Base-by-base conservation (phyloP, 306 rosid species). In the Albizia julibrissin region DNA sequence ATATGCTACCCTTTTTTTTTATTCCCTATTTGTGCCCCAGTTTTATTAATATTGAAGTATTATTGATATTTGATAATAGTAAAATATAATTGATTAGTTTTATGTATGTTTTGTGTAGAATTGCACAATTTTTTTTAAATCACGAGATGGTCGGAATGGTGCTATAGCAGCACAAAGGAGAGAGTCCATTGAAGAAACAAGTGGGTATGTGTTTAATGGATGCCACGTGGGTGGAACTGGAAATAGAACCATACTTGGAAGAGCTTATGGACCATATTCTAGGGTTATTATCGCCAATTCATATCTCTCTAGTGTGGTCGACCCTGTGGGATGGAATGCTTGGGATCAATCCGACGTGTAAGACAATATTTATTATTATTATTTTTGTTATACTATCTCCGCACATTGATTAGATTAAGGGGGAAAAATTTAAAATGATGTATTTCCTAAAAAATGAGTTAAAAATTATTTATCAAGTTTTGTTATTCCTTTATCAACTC, bases 161-260 rank as follows among this genome's bases (percentile, higher is more conserved):
- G 14, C 2, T 14, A 79, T 87, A 66, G 80, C 87, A 22, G 90
- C 90, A 16, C 87, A 87, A 18, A 71, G 26, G 37, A 74, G 78
- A 64, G 40, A 73, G 0, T 18, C 78, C 0, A 6, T 6, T 1
- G 9, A 18, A 0, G 68, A 83, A 2, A 33, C 85, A 21, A 69
- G n/a, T 52, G 88, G 88, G 9, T 88, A 72, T 80, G 91, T 88
- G 26, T 82, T 85, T 21, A 77, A 67, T 5, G 1, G 24, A 3
- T 88, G 91, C 77, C 0, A 0, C 3, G 27, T 88, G 62, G 7
- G 1, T 29, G 88, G 91, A 19, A 31, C 1, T 16, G 77, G 77
- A 3, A 77, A 54, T n/a, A n/a, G n/a, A 59, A 24, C 24, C 3
- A n/a, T 67, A n/a, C 88, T 85, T 77, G 87, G 88, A 14, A 82